Base-by-base conservation (phyloP, 2,329 filamentous ascomycete genomes). In the Cladosporium sp. region DNA sequence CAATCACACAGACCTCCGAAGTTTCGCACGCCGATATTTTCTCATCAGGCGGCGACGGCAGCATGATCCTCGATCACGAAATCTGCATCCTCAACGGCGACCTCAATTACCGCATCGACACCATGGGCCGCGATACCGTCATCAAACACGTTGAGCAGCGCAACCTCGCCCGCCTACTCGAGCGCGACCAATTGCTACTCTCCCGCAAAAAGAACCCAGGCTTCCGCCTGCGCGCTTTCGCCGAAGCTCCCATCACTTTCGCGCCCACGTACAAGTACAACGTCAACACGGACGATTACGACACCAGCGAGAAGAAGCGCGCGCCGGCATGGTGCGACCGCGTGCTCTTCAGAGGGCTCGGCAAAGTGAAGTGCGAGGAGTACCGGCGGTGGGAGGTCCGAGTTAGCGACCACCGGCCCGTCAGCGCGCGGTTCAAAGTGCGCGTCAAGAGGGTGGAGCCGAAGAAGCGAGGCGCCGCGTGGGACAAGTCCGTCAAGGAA, bases 231-330 rank as follows among this genome's bases (percentile, higher is more conserved):
- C 84, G 91, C 16, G 86, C 89, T 0, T 97, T 98, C 68, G 84
- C 86, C n/a, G 93, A 98, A 71, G 78, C 86, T 52, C 87, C 87
- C 1, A 96, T 98, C 63, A 86, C 83, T 0, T 98, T 98, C 67
- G 85, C 89, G 7, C 93, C 93, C 0, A 98, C 93, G 0, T 98
- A 98, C 77, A 98, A 98, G 69, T 98, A 98, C 68, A 93, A 98
- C 62, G 89, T 97, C 0, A 91, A 91, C 13, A 95, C 89, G 0
- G 92, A 97, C 66, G 86, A 83, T 6, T 98, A 97, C 69, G 93
- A 98, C 67, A 86, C 87, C 0, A 66, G 63, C 38, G 93, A 98
- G 70, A 98, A 98, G 77, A 89, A 89, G 69, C 82, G 93, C 46
- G 86, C 89, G 18, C 93, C 93, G 0, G 93, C 93, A 1, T 98